phyloP scores from a whole-genome alignment of 2,329 filamentous ascomycete genomes.

The Biscogniauxia mediterranea region DNA sequence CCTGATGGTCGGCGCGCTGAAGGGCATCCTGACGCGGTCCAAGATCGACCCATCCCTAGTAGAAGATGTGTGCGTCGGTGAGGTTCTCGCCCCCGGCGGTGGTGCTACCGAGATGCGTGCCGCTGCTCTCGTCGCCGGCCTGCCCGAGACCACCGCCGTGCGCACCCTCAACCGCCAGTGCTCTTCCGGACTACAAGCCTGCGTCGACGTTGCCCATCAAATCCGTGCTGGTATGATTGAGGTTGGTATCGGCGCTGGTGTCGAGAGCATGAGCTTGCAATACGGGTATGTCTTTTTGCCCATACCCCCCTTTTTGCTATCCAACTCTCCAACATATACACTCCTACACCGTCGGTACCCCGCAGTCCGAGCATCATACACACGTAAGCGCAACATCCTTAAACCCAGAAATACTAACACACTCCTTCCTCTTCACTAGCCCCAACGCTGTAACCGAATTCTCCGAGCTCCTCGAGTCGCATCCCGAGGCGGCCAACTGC shows the following conservation, averaged over 20 bases:
- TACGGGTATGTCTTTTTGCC: conserved; percentile 65
- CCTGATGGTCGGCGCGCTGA: conserved; percentile 80
- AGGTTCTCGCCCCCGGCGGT: conserved; percentile 86
- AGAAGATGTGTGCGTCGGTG: conserved; percentile 89
- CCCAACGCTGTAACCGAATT: conserved; percentile 89
- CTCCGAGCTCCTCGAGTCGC: conserved; percentile 79
- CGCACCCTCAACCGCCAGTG: conserved; percentile 92
- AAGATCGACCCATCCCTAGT: conserved; percentile 84
- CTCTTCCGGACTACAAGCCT: conserved; percentile 87
- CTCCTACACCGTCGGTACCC: neutral
- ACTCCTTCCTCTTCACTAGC: conserved; percentile 38
- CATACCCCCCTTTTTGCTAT: neutral
- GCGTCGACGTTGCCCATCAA: conserved; percentile 90
- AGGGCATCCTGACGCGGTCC: conserved; percentile 77
- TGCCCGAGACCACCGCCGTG: conserved; percentile 81
- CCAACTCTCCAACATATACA: neutral
- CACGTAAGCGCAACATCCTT: too few relatives aligned
- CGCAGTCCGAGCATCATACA: neutral
- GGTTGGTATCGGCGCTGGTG: conserved; percentile 87
- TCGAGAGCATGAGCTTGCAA: conserved; percentile 92
- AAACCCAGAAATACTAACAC: conserved; percentile 1
- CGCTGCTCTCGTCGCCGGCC: conserved; percentile 84
- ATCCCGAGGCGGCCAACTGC: conserved; percentile 87
- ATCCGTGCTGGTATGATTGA: conserved; percentile 93
- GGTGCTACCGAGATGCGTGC: conserved; percentile 97